A percentile compares a stretch with the other conserved stretches of the same genome.
Conservation (phyloP, 1,284 basidiomycete species). For the Paramarasmius palmivorus region DNA sequence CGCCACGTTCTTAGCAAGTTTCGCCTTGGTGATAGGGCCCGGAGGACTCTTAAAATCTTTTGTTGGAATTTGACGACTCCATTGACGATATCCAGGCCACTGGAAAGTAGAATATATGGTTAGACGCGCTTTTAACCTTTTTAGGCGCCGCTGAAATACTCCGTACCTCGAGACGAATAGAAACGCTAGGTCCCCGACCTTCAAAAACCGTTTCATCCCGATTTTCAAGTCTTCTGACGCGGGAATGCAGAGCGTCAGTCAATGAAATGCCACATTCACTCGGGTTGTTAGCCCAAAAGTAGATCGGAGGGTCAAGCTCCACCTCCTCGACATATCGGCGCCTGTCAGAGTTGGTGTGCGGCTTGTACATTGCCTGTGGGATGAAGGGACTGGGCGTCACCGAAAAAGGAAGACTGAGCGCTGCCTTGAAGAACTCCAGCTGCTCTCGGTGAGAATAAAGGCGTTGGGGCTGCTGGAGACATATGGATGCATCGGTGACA, state of each 20-base stretch:
- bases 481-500: background rate
- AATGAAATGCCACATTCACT: conserved; percentile 58
- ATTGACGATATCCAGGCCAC: conserved; percentile 78
- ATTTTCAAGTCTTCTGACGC: conserved; percentile 40
- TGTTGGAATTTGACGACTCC: conserved; percentile 78
- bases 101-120: conserved; percentile 25
- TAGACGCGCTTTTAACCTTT: conserved; percentile 11
- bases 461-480: background rate
- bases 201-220: conserved; percentile 66
- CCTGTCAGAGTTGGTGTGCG: conserved; percentile 71
- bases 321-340: conserved; percentile 73
- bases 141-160: conserved; percentile 2
- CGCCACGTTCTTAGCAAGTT: conserved; percentile 68
- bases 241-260: conserved; percentile 47
- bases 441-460: conserved; percentile 41
- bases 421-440: conserved; percentile 41
- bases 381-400: conserved; percentile 46
- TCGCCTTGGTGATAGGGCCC: conserved; percentile 65
- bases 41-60: conserved; percentile 75
- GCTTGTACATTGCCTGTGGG: conserved; percentile 68
- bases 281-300: conserved; percentile 54
- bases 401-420: conserved; percentile 32
- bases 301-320: conserved; percentile 58
- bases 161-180: conserved; percentile 67
- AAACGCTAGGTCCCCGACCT: conserved; percentile 72